Conservation (phyloP, 1,284 basidiomycete genomes). For the Ustanciosporium gigantosporum region DNA sequence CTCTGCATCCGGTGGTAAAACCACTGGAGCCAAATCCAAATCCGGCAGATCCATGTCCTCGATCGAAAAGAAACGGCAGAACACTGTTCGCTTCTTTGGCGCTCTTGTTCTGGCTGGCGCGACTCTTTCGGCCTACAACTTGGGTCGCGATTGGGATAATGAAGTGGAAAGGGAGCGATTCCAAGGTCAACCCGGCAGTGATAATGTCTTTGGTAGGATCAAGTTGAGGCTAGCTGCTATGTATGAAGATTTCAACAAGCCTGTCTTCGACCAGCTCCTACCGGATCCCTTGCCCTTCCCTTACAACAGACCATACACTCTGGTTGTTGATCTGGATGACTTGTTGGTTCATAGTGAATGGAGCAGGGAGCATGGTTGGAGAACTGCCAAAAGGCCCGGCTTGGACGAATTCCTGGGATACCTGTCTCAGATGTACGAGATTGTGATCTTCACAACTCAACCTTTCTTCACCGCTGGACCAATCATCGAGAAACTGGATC, state of each 20-base stretch:
- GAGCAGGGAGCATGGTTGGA: conserved; percentile 65
- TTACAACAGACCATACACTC: conserved; percentile 86
- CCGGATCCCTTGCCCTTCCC: conserved; percentile 83
- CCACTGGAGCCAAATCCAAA: conserved; percentile 58
- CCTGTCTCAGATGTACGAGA: conserved; percentile 94
- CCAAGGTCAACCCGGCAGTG: conserved; percentile 14
- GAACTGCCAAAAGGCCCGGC: conserved; percentile 74
- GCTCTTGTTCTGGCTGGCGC: conserved; percentile 37
- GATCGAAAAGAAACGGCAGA: conserved; percentile 58
- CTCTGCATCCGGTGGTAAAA: conserved; percentile 33
- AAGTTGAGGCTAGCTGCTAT: conserved; percentile 39
- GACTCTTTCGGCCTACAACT: conserved; percentile 42
- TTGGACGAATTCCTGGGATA: conserved; percentile 97
- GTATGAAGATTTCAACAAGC: conserved; percentile 62
- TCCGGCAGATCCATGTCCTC: conserved; percentile 57
- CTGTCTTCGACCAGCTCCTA: conserved; percentile 85
- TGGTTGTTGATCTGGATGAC: conserved; percentile 89
- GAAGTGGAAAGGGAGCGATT: conserved; percentile 52
- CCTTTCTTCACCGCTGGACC: conserved; percentile 84
- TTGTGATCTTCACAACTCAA: conserved; percentile 93
- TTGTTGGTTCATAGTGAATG: conserved; percentile 87
- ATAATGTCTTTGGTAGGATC: conserved; percentile 50
- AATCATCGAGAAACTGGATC: conserved; percentile 92
- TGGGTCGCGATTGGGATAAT: conserved; percentile 59
- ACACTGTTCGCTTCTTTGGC: conserved; percentile 39